A percentile compares a stretch with the other conserved stretches of the same genome.
These are phyloP conservation scores for Pleurotus citrinopileatus DNA, from an alignment of 768 basidiomycete genomes.

Conservation along the genomic window DNA sequence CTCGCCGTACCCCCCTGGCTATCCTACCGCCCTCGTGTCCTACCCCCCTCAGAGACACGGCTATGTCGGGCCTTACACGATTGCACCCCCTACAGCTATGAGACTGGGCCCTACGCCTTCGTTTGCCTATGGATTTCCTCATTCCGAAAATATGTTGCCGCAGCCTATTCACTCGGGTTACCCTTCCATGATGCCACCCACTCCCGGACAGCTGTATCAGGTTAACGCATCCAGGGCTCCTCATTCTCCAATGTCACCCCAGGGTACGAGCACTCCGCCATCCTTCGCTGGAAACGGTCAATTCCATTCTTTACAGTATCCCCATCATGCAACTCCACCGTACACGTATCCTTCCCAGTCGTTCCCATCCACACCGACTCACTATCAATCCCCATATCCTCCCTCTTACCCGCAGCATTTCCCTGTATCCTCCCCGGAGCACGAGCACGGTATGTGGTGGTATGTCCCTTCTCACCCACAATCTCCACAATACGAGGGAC, in stretches of 20 bases:
- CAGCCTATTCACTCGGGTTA: conserved; percentile 41
- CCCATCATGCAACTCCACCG: conserved; percentile 25
- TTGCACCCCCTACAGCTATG: conserved; percentile 37
- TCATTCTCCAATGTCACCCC: conserved; percentile 20
- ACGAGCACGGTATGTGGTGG: conserved; percentile 52
- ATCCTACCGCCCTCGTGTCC: neutral
- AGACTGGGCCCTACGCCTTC: conserved; percentile 32
- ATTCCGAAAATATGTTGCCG: conserved; percentile 30
- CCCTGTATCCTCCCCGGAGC: conserved; percentile 27
- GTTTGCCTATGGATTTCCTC: conserved; percentile 33
- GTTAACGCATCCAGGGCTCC: conserved; percentile 21
- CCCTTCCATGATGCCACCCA: conserved; percentile 35
- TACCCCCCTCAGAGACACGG: conserved; percentile 17
- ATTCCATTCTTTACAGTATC: conserved; percentile 34
- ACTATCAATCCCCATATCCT: conserved; percentile 37
- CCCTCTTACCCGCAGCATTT: conserved; percentile 35
- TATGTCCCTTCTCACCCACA: conserved; percentile 35
- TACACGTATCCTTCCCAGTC: conserved; percentile 36
- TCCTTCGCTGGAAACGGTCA: conserved; percentile 23
- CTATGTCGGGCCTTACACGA: conserved; percentile 46
- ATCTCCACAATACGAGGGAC: conserved; percentile 19
- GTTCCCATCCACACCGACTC: conserved; percentile 30
- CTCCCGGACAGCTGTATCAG: conserved; percentile 23
- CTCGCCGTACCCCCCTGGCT: conserved; percentile 20
- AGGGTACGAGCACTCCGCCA: conserved; percentile 21